A percentile compares a stretch with the other conserved stretches of the same genome.
Evolutionary conservation across 176 grass and related monocot genomes (phyloP).

Genomic region (Pharus latifolius): DNA sequence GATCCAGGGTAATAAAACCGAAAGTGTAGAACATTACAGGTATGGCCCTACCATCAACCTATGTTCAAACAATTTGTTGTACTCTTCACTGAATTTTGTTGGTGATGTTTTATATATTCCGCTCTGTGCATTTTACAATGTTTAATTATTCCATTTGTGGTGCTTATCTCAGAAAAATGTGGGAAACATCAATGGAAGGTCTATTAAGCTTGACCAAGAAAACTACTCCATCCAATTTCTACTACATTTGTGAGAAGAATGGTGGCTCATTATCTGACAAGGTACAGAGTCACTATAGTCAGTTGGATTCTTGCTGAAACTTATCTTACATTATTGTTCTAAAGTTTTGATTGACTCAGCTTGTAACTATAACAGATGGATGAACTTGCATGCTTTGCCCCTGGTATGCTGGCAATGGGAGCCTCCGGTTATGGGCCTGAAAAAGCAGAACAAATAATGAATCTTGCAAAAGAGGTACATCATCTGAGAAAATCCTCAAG

Average conservation of each 20-base stretch:
- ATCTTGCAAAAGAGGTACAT: constrained; percentile 89
- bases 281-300: constrained; percentile 34
- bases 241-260: constrained; percentile 94
- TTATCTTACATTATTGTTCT: not conserved
- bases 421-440: constrained; percentile 82
- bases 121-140: not conserved
- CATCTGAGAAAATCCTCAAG: not conserved
- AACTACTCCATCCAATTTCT: constrained; percentile 84
- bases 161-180: constrained; percentile 76
- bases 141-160: constrained; percentile 3
- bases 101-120: constrained; percentile 1
- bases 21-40: constrained; percentile 93
- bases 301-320: constrained; percentile 17
- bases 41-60: constrained; percentile 23
- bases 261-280: constrained; percentile 81
- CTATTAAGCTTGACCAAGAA: constrained; percentile 71
- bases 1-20: constrained; percentile 98
- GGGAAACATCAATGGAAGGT: constrained; percentile 99
- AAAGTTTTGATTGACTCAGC: constrained; percentile 21
- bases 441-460: constrained; percentile 78
- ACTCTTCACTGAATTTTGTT: not conserved
- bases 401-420: constrained; percentile 96
- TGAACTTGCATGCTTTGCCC: constrained; percentile 98
- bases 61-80: not conserved
- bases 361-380: constrained; percentile 69